Percentiles rank a stretch among this genome's conserved stretches.
These are phyloP conservation scores for Perkinsus marinus DNA, from an alignment of 169 alveolate species.

Conservation along the genomic window DNA sequence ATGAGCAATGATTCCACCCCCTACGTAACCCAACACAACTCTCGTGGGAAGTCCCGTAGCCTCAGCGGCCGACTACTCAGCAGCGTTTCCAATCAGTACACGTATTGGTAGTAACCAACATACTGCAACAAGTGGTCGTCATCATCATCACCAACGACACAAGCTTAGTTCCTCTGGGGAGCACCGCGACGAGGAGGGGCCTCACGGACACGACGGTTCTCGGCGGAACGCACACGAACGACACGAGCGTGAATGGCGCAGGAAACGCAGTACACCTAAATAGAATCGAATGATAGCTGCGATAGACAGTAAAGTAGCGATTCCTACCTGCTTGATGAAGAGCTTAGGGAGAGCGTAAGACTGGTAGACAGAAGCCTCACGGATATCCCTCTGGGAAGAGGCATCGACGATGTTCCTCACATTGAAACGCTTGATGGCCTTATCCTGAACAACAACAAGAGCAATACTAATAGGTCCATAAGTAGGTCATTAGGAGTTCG, in stretches of 20 bases:
- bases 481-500: neutral
- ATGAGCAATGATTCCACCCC: too few relatives aligned
- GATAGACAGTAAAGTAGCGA: neutral
- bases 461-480: too few relatives aligned
- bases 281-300: neutral
- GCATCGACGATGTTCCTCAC: constrained; percentile 97
- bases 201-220: constrained; percentile 66
- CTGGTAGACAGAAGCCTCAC: constrained; percentile 79
- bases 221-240: constrained; percentile 82
- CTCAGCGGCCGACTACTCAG: neutral
- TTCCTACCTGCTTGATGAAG: constrained; percentile 79
- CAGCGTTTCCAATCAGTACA: too few relatives aligned
- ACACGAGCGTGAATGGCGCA: constrained; percentile 99
- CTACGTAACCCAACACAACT: neutral
- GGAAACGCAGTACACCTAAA: constrained; percentile 89
- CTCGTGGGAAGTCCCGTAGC: neutral
- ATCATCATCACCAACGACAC: too few relatives aligned
- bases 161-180: constrained; percentile 4
- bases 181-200: constrained; percentile 27
- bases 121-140: too few relatives aligned
- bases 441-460: constrained; percentile 64
- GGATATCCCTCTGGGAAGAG: constrained; percentile 93
- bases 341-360: constrained; percentile 79
- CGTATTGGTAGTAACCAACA: too few relatives aligned
- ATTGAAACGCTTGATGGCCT: constrained; percentile 95